phyloP scores from a whole-genome alignment of 1,139 yeast genomes.

The Sugiyamaella grinbergsii region DNA sequence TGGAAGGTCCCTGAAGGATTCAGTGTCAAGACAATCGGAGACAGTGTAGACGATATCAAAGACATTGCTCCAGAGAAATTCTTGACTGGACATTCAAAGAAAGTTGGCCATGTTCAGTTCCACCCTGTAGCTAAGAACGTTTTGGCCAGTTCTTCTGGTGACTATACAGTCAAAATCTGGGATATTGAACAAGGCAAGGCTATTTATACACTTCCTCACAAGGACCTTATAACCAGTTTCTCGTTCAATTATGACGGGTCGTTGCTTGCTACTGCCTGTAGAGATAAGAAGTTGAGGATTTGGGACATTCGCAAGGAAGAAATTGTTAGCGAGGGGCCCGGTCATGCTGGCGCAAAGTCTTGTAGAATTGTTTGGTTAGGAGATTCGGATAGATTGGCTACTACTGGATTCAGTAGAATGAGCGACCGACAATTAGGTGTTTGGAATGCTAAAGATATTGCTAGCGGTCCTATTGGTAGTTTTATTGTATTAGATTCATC shows the following conservation, averaged over 20 bases:
- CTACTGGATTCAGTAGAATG: slow-evolving; percentile 93
- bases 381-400: slow-evolving; percentile 75
- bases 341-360: slow-evolving; percentile 91
- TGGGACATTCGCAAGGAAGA: slow-evolving; percentile 86
- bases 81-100: slow-evolving; percentile 83
- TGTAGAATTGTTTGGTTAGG: slow-evolving; percentile 91
- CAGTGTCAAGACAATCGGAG: slow-evolving; percentile 59
- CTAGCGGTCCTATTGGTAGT: slow-evolving; percentile 84
- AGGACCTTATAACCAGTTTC: slow-evolving; percentile 87
- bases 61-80: slow-evolving; percentile 72
- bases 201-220: slow-evolving; percentile 74
- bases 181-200: slow-evolving; percentile 78
- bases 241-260: slow-evolving; percentile 89
- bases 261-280: slow-evolving; percentile 82
- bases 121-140: slow-evolving; percentile 88
- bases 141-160: slow-evolving; percentile 86
- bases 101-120: slow-evolving; percentile 89
- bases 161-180: slow-evolving; percentile 90
- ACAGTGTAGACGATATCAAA: slow-evolving; percentile 51
- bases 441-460: slow-evolving; percentile 80
- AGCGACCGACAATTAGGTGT: slow-evolving; percentile 94
- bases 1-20: slow-evolving; percentile 87
- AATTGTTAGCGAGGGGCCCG: slow-evolving; percentile 78
- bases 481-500: slow-evolving; percentile 83
- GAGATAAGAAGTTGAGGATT: slow-evolving; percentile 85